Base-by-base conservation (phyloP, 202 grass and related monocot species). In the Setaria viridis region DNA sequence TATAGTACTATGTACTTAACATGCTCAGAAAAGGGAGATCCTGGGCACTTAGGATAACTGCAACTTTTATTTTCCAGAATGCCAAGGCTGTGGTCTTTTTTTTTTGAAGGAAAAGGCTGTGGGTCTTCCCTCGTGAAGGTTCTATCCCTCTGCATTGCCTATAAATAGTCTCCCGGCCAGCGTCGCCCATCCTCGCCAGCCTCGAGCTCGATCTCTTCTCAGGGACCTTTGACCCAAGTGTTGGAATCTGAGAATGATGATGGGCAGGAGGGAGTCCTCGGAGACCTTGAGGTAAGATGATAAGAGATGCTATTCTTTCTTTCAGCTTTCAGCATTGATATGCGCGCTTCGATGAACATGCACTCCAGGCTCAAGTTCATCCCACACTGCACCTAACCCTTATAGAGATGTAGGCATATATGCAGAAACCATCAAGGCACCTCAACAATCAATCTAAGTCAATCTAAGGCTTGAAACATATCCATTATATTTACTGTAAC, bases 221-320 rank as follows among this genome's bases (percentile, higher is more conserved):
- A 83, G 84, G 65, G 55, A 68, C 72, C 72, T 33, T 79, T 74
- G 16, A 69, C 74, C 57, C 33, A 37, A n/a, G 21, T 81, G 25
- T 57, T 49, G 55, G 58, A 84, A 85, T 87, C 84, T 80, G 13
- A 73, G 71, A 41, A 5, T 41, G 6, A 41, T 7, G 39, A 85
- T 87, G 91, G 90, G 9, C 87, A 85, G 86, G 69, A 79, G 73
- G 79, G 87, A 89, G 74, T 63, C 84, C 77, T 84, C 91, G 65
- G 91, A 92, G 70, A 90, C 76, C 55, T 72, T 87, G 80, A 90
- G 91, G 91, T 92, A 87, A 81, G 67, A 83, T 83, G 67, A 72
- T 78, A 72, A 88, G 56, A 88, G 51, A 84, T 74, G 67, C 34
- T 68, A 46, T 46, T 25, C 25, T 49, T 73, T 87, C 63, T 75